These are phyloP conservation scores for Singerocomus inundabilis DNA, from an alignment of 1,284 basidiomycete species.

Conservation along the genomic window DNA sequence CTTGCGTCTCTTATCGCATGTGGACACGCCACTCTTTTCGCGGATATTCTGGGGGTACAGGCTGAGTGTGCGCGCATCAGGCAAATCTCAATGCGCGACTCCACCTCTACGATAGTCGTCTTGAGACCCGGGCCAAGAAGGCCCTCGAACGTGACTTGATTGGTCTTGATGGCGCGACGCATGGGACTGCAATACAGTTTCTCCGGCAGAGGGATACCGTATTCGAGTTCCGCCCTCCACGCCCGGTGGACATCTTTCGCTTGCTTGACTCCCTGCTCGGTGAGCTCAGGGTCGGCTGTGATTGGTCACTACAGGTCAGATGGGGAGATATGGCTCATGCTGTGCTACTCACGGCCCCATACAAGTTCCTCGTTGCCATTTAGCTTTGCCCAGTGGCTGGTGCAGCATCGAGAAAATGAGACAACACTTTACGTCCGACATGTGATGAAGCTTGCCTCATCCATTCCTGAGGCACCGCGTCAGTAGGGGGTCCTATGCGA, in stretches of 20 bases:
- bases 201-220: conserved; percentile 59
- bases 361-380: conserved; percentile 68
- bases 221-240: conserved; percentile 58
- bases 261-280: conserved; percentile 62
- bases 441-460: conserved; percentile 43
- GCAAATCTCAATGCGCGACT: not conserved
- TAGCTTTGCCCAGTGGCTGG: conserved; percentile 68
- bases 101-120: conserved; percentile 54
- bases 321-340: not conserved
- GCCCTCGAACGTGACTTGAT: conserved; percentile 57
- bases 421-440: not conserved
- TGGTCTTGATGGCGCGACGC: conserved; percentile 69
- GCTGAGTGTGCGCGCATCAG: not conserved
- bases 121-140: conserved; percentile 31
- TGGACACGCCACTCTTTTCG: conserved; percentile 68
- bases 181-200: conserved; percentile 72
- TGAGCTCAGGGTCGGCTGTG: conserved; percentile 75
- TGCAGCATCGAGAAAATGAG: not conserved
- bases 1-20: conserved; percentile 67
- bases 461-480: conserved; percentile 43
- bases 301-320: conserved; percentile 5
- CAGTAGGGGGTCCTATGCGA: not conserved
- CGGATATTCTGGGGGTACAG: conserved; percentile 49
- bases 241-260: conserved; percentile 52
- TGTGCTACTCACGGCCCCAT: conserved; percentile 69